A percentile compares a stretch with the other conserved stretches of the same genome.
phyloP scores from a whole-genome alignment of 2,329 filamentous ascomycete genomes.

The Elsinoe necatrix region DNA sequence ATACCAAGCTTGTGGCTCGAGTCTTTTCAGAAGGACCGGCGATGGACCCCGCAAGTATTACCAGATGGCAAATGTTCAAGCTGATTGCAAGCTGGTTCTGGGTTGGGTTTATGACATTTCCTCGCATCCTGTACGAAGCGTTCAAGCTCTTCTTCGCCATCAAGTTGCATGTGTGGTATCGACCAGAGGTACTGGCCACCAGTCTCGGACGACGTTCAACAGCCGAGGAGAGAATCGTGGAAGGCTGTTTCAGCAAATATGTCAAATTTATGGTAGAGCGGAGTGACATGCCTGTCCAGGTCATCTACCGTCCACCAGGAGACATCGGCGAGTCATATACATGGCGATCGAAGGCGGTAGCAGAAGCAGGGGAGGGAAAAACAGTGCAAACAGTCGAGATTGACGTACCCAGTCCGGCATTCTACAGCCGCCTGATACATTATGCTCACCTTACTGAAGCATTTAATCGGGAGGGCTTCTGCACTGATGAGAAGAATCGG shows the following conservation, averaged over 20 bases:
- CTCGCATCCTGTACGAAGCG: slow-evolving; percentile 56
- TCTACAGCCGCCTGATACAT: slow-evolving; percentile 58
- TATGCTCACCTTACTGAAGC: slow-evolving; percentile 56
- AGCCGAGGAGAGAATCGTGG: slow-evolving; percentile 38
- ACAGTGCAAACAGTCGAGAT: slow-evolving; percentile 44
- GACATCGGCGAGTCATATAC: slow-evolving; percentile 19
- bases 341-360: slow-evolving; percentile 2
- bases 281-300: slow-evolving; percentile 36
- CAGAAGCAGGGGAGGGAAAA: slow-evolving; percentile 19
- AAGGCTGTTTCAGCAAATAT: slow-evolving; percentile 34
- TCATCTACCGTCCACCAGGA: slow-evolving; percentile 46
- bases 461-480: slow-evolving; percentile 49
- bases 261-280: slow-evolving; percentile 42
- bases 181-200: slow-evolving; percentile 52
- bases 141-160: slow-evolving; percentile 47
- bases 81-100: slow-evolving; percentile 50
- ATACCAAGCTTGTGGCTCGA: slow-evolving; percentile 53
- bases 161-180: slow-evolving; percentile 55
- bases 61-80: slow-evolving; percentile 22
- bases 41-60: slow-evolving; percentile 44
- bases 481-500: slow-evolving; percentile 45
- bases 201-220: slow-evolving; percentile 50
- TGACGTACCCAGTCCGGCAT: slow-evolving; percentile 53
- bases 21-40: slow-evolving; percentile 47
- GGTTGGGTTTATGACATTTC: slow-evolving; percentile 58